A percentile compares a stretch with the other conserved stretches of the same genome.
Conservation (phyloP, 306 rosid species). For the Ormosia emarginata region DNA sequence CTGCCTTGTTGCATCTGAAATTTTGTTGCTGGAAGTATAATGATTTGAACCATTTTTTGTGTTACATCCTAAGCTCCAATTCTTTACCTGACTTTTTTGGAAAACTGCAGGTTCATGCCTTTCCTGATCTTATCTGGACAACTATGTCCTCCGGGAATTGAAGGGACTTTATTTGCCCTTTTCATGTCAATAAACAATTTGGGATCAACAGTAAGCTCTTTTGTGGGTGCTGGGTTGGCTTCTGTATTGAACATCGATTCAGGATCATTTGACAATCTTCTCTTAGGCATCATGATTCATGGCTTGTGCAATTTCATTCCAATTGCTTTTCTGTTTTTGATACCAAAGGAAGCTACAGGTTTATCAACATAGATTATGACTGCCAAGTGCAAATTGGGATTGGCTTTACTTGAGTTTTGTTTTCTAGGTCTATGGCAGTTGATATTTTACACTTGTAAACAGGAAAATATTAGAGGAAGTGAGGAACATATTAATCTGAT, state of each 20-base stretch:
- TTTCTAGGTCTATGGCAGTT: constrained; percentile 8
- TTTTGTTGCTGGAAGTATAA: background rate
- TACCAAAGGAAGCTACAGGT: constrained; percentile 87
- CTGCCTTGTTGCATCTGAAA: background rate
- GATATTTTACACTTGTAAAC: constrained; percentile 25
- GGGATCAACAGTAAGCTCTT: constrained; percentile 67
- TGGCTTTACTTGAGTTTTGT: background rate
- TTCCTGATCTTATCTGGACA: constrained; percentile 81
- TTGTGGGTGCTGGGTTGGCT: constrained; percentile 74
- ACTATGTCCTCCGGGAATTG: constrained; percentile 90
- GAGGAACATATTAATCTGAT: background rate
- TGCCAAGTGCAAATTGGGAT: background rate
- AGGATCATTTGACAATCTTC: constrained; percentile 79
- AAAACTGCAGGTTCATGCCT: constrained; percentile 81
- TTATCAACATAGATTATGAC: constrained; percentile 34
- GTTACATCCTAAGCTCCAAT: background rate
- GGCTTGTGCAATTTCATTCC: constrained; percentile 67
- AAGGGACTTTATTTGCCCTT: constrained; percentile 87
- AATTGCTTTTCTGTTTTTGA: constrained; percentile 65
- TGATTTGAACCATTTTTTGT: background rate
- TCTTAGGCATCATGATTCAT: constrained; percentile 56
- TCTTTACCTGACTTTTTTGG: background rate
- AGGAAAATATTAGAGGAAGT: constrained; percentile 8
- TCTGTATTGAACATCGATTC: constrained; percentile 65
- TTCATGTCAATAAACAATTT: constrained; percentile 88